Conservation (phyloP, 148 eudicot species). For the Fagopyrum esculentum region DNA sequence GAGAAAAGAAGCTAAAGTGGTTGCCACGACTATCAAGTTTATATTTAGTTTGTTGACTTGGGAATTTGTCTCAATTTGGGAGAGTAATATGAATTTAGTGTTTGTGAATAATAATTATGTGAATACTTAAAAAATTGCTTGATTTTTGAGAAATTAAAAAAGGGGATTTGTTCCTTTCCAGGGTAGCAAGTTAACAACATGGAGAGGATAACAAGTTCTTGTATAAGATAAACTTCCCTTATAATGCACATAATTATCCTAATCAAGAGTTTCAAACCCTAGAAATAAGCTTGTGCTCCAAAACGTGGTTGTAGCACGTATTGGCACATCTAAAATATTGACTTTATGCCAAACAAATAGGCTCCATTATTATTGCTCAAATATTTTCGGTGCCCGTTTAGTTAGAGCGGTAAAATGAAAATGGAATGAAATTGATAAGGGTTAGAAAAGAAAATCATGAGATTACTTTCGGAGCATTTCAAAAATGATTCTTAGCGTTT, state of each 20-base stretch:
- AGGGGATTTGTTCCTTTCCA: not conserved
- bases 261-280: not conserved
- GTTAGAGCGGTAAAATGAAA: too few relatives aligned
- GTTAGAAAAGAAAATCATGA: too few relatives aligned
- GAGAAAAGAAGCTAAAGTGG: not conserved
- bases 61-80: slow-evolving; percentile 4
- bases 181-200: not conserved
- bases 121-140: not conserved
- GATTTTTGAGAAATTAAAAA: not conserved
- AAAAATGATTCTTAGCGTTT: too few relatives aligned
- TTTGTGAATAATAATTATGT: not conserved
- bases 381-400: not conserved
- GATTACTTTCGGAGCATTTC: too few relatives aligned
- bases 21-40: slow-evolving; percentile 2
- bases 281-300: not conserved
- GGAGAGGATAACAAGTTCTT: not conserved
- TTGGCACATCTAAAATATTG: not conserved
- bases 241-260: slow-evolving; percentile 3
- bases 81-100: not conserved
- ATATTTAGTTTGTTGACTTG: not conserved
- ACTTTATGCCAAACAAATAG: not conserved
- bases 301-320: not conserved
- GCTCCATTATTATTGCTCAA: not conserved
- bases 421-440: not conserved
- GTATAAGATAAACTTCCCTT: not conserved